Base-by-base conservation (phyloP, 345 rosid species). In the Acer yangbiense region DNA sequence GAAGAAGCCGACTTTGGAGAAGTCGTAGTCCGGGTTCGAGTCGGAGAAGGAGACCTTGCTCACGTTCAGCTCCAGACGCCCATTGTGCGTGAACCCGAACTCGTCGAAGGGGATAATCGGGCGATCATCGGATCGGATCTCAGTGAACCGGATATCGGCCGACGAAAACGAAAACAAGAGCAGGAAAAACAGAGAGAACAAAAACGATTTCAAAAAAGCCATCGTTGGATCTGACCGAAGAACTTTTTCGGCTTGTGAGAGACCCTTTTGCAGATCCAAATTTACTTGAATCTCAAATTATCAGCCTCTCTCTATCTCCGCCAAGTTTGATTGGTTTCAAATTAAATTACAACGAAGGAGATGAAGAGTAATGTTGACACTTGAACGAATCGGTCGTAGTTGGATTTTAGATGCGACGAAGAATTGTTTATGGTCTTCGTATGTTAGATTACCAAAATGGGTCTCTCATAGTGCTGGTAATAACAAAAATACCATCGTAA, bases 21-120 rank as follows among this genome's bases (percentile, higher is more conserved):
- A 87, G 77, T 92, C 98, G 17, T 90, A 91, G 68, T 90, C 91
- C 6, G 90, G 90, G 25, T 86, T 87, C 11, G 65, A 21, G 68
- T 85, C 74, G 20, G 92, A 89, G 76, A 91, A 90, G 3, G 46
- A 65, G 86, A 93, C 88, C 32, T 80, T 50, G 18, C 94, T 82
- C 43, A 82, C 91, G 68, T 88, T 87, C 76, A 96, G 98, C 84
- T 94, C 95, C 39, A 96, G 94, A 8, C 78, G 90, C 43, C 98
- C 99, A 7, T 78, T 74, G 92, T 91, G 97, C 66, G 96, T 92
- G 88, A 96, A 94, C 0, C 98, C 99, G 82, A 96, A 96, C 72
- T 81, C 93, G 74, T 96, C 98, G 76, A 96, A 82, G 4, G 91
- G 97, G 81, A 96, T 94, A 52, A 89, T 88, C 2, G 84, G 80